Base-by-base conservation (phyloP, 805 yeast species). In the Yamadazyma kitorensis region DNA sequence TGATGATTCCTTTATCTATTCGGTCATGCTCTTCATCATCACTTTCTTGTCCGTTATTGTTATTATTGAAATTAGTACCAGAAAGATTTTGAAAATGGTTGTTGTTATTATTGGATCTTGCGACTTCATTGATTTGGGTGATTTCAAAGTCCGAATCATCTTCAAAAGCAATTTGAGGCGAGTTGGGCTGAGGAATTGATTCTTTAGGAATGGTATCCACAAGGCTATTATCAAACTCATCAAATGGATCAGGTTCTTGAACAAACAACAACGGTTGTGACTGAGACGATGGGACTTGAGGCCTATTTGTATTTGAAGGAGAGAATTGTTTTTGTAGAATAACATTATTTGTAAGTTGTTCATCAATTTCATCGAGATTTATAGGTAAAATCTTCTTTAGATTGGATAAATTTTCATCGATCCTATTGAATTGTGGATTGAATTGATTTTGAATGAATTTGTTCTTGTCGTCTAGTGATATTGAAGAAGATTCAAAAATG, bases 401-500 rank as follows among this genome's bases (percentile, higher is more conserved):
- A 2, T 21, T 16, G 10, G 17, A 12, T 13, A 38, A 26, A 17
- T 41, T 37, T 4, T 35, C 30, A 17, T 54, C 52, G n/a, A 57
- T 36, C 5, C 34, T 27, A 8, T 34, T 27, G 27, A 55, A 42
- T 26, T 49, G 38, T 2, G 69, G 67, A 11, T 43, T 42, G 33
- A 53, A 61, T 24, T 45, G 45, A 16, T 39, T 44, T 20, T 35
- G 33, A 24, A 54, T 52, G 48, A 55, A 61, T 10, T 44, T 40
- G 17, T 52, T 44, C 39, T 65, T 65, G 6, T 59, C 60, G 38
- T 64, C 70, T 5, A 59, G 41, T 4, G 69, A 62, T 8, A 64
- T 52, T 5, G 68, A 55, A 1, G 70, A 57, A 4, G 68, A 61
- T 36, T 61, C 68, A 34, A 52, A 57, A 7, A 55, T 52, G 4